Conservation (phyloP, 2,329 filamentous ascomycete genomes). For the Thermoascus crustaceus region DNA sequence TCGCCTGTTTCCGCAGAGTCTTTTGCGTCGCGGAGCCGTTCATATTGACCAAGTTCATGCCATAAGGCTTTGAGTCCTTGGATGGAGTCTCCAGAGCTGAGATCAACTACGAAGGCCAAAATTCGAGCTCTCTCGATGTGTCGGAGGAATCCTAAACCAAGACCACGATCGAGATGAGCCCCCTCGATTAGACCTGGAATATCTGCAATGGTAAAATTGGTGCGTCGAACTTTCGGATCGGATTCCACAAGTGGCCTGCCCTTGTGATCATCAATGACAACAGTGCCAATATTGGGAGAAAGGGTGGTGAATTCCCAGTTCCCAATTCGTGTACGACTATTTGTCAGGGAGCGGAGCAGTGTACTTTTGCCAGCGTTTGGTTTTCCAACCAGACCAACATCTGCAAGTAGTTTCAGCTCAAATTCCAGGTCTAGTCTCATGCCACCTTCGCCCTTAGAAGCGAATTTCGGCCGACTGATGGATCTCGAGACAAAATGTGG, state of each 20-base stretch:
- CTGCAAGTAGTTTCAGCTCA: constrained; percentile 89
- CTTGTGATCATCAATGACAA: constrained; percentile 80
- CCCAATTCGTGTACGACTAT: constrained; percentile 80
- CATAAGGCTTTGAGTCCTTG: constrained; percentile 71
- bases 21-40: constrained; percentile 68
- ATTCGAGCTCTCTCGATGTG: constrained; percentile 92
- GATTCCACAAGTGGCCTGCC: constrained; percentile 57
- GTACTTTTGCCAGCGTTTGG: constrained; percentile 97
- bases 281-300: constrained; percentile 89
- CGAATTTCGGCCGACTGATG: constrained; percentile 72
- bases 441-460: constrained; percentile 74
- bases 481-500: constrained; percentile 79
- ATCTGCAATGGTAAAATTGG: constrained; percentile 86
- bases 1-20: constrained; percentile 56
- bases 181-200: constrained; percentile 91
- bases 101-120: constrained; percentile 86
- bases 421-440: constrained; percentile 73
- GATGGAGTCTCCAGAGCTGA: constrained; percentile 71
- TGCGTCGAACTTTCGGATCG: constrained; percentile 50
- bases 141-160: constrained; percentile 84
- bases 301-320: constrained; percentile 97
- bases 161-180: constrained; percentile 82
- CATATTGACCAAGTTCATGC: constrained; percentile 85
- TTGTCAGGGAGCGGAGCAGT: constrained; percentile 75
- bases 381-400: constrained; percentile 87